Conservation (phyloP, 129 eudicot genomes). For the Deinandra increscens region DNA sequence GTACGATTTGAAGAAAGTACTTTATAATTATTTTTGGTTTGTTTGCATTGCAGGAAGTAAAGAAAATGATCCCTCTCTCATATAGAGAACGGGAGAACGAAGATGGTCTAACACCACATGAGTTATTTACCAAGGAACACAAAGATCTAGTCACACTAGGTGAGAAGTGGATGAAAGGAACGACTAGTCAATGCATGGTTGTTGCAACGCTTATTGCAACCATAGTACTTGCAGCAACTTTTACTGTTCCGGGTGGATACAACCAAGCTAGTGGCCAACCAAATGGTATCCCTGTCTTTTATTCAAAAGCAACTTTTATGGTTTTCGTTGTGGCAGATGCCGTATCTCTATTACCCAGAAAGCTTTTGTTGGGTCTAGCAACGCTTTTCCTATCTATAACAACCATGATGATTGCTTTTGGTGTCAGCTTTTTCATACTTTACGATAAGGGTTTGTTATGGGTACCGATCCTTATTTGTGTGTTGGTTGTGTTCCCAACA, state of each 20-base stretch:
- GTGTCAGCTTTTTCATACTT: background rate
- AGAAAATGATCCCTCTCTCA: background rate
- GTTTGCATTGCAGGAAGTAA: background rate
- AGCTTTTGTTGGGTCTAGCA: background rate
- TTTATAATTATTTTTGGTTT: background rate
- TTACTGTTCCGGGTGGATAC: constrained; percentile 11
- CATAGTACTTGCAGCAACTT: constrained; percentile 11
- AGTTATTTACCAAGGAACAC: constrained; percentile 13
- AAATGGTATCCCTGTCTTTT: constrained; percentile 3
- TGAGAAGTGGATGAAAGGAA: constrained; percentile 14
- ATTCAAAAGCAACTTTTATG: background rate
- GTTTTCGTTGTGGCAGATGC: constrained; percentile 2
- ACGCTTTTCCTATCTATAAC: constrained; percentile 12
- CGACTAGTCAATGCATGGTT: constrained; percentile 11
- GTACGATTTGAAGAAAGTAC: background rate
- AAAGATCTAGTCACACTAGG: constrained; percentile 4
- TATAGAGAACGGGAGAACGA: constrained; percentile 7
- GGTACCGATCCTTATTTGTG: constrained; percentile 1
- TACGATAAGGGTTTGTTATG: background rate
- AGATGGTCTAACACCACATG: constrained; percentile 8
- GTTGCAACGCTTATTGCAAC: constrained; percentile 14
- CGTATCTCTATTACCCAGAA: background rate
- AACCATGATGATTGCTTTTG: background rate
- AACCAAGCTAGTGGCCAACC: background rate
- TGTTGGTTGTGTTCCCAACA: background rate